phyloP scores from a whole-genome alignment of 2,329 filamentous ascomycete species.

The Colletotrichum falcatum region DNA sequence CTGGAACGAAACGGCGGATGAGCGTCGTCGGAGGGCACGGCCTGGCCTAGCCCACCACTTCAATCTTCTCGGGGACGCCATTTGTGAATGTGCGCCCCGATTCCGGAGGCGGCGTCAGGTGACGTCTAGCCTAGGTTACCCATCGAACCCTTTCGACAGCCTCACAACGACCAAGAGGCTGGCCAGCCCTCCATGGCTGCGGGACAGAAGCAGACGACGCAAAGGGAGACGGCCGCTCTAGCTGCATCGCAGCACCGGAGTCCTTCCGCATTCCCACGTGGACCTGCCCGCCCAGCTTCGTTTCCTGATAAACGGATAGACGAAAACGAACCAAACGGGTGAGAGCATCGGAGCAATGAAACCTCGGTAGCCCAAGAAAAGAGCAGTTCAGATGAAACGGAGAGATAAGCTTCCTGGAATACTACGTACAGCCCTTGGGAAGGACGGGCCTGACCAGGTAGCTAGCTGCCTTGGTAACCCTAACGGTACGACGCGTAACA shows the following conservation, averaged over 20 bases:
- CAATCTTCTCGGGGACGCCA: no score
- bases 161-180: not conserved
- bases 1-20: not conserved
- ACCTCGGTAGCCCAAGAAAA: not conserved
- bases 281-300: slow-evolving; percentile 17
- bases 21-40: not conserved
- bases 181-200: not conserved
- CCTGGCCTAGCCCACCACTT: no score
- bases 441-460: slow-evolving; percentile 1
- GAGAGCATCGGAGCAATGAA: slow-evolving; percentile 24
- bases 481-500: not conserved
- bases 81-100: no score
- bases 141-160: not conserved
- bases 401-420: slow-evolving; percentile 23
- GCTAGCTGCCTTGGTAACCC: not conserved
- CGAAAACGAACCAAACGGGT: slow-evolving; percentile 5
- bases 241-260: not conserved
- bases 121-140: not conserved
- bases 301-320: not conserved
- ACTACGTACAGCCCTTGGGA: not conserved
- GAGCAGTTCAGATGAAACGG: slow-evolving; percentile 33
- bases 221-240: not conserved
- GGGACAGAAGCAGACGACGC: not conserved
- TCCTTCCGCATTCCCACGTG: slow-evolving; percentile 5
- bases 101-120: not conserved